These are phyloP conservation scores for Cordyceps militaris DNA, from an alignment of 2,329 filamentous ascomycete genomes.

Conservation along the genomic window DNA sequence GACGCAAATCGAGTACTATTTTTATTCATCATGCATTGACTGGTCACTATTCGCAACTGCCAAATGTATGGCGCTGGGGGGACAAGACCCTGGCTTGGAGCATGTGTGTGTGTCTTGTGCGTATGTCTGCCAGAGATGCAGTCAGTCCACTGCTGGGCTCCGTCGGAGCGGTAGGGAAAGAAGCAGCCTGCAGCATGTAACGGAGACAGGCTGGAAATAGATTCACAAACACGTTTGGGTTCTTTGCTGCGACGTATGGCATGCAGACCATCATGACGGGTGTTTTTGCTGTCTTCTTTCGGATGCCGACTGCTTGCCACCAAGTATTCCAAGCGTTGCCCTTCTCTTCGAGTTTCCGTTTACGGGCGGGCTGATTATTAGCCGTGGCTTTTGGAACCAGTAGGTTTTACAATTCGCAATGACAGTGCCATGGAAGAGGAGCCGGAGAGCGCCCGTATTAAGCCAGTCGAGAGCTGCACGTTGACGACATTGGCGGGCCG, in stretches of 20 bases:
- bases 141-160: not conserved
- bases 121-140: not conserved
- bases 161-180: not conserved
- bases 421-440: not conserved
- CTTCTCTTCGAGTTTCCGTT: not conserved
- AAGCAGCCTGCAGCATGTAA: too few relatives aligned
- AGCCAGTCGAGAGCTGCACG: conserved; percentile 1
- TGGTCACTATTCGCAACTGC: not conserved
- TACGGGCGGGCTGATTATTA: not conserved
- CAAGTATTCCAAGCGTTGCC: not conserved
- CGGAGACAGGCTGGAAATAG: not conserved
- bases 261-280: not conserved
- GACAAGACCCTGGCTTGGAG: not conserved
- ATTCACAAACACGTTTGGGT: not conserved
- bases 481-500: conserved; percentile 11
- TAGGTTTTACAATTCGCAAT: not conserved
- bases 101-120: not conserved
- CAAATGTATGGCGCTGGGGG: not conserved
- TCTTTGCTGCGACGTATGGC: not conserved
- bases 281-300: not conserved
- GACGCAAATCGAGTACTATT: not conserved
- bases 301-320: not conserved
- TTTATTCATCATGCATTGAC: not conserved
- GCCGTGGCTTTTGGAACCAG: not conserved
- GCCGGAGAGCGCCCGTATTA: not conserved